Percentiles rank a stretch among this genome's conserved stretches.
phyloP scores from a whole-genome alignment of 768 basidiomycete species.

The Gautieria morchelliformis region DNA sequence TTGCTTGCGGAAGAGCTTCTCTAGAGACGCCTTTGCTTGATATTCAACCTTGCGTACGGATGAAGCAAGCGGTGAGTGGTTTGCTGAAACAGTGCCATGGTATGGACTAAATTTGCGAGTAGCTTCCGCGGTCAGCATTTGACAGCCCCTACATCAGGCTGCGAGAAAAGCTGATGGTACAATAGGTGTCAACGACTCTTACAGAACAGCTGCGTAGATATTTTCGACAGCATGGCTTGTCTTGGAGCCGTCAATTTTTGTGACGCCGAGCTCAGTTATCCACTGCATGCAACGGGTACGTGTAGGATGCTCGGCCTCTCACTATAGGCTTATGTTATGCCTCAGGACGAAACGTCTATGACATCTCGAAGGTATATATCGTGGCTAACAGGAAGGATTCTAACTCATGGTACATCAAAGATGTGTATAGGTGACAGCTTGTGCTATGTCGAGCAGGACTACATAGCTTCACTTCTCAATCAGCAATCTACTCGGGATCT shows the following conservation, averaged over 20 bases:
- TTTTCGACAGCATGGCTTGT: constrained; percentile 59
- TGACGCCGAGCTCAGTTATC: constrained; percentile 38
- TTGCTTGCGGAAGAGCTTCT: constrained; percentile 41
- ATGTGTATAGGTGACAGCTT: constrained; percentile 12
- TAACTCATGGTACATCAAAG: background rate
- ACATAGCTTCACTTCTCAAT: constrained; percentile 40
- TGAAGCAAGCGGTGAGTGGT: constrained; percentile 44
- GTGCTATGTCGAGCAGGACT: constrained; percentile 30
- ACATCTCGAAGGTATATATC: constrained; percentile 32
- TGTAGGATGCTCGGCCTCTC: constrained; percentile 1
- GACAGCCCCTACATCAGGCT: background rate
- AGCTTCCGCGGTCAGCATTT: background rate
- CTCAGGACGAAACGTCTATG: constrained; percentile 19
- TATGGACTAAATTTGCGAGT: background rate
- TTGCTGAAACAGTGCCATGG: constrained; percentile 12
- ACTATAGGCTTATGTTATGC: background rate
- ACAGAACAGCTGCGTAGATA: constrained; percentile 47
- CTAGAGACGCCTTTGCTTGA: constrained; percentile 38
- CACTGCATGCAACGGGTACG: constrained; percentile 31
- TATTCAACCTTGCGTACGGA: constrained; percentile 35
- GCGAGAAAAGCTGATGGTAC: no score
- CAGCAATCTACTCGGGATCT: constrained; percentile 30
- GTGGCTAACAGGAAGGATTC: background rate
- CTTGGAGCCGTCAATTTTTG: constrained; percentile 62
- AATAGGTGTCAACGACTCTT: constrained; percentile 20